phyloP scores from a whole-genome alignment of 306 rosid genomes.

The Begonia peltatifolia region DNA sequence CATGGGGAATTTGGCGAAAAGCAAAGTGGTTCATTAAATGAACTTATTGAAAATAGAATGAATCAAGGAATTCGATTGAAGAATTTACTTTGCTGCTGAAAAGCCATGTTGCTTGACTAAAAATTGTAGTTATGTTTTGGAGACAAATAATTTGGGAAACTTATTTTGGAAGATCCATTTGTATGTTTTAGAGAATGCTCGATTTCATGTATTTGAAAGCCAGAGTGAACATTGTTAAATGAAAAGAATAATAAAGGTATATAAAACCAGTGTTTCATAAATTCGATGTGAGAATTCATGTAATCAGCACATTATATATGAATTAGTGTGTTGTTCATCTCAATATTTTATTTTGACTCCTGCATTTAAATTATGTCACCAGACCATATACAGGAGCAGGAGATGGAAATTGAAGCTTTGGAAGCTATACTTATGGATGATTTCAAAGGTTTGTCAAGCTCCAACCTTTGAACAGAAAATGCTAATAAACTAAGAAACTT shows the following conservation, averaged over 20 bases:
- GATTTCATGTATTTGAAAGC: too few species aligned
- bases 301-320: background rate
- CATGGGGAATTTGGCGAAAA: too few species aligned
- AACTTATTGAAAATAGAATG: too few species aligned
- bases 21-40: too few species aligned
- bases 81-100: too few species aligned
- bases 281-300: background rate
- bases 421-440: slow-evolving; percentile 98
- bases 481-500: too few species aligned
- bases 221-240: background rate
- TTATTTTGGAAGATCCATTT: too few species aligned
- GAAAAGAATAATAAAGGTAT: background rate
- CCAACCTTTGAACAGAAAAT: slow-evolving; percentile 1
- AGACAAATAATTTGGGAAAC: too few species aligned
- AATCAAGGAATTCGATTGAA: too few species aligned
- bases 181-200: too few species aligned
- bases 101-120: too few species aligned
- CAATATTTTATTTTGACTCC: slow-evolving; percentile 2
- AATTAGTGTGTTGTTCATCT: background rate
- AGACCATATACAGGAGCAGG: slow-evolving; percentile 80
- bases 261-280: background rate
- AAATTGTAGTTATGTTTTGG: too few species aligned
- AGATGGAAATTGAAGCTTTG: slow-evolving; percentile 94
- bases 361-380: background rate
- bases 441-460: slow-evolving; percentile 50